phyloP scores from a whole-genome alignment of 2,329 filamentous ascomycete genomes.

The Phaeosphaeriaceae sp. region DNA sequence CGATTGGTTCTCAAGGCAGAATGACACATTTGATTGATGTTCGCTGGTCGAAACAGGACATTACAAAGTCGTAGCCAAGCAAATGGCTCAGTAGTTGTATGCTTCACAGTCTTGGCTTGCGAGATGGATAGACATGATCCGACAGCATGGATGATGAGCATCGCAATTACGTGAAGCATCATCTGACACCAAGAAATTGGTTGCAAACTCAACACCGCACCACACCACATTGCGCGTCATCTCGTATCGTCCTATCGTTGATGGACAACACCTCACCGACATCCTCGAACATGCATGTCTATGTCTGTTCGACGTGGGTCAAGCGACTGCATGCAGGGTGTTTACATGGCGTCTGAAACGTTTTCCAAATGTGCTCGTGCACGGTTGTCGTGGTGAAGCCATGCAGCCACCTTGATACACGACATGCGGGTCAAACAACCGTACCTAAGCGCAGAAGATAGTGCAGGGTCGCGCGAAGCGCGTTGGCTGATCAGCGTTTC shows the following conservation, averaged over 20 bases:
- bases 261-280: not conserved
- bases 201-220: not conserved
- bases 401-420: not conserved
- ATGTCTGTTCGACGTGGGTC: not conserved
- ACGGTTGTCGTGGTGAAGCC: not conserved
- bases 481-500: not conserved
- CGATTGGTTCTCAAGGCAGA: not conserved
- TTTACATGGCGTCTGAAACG: not conserved
- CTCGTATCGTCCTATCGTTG: not conserved
- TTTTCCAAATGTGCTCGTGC: not conserved
- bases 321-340: not conserved
- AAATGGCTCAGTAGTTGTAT: not conserved
- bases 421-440: not conserved
- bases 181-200: not conserved
- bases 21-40: not conserved
- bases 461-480: not conserved
- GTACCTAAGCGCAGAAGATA: not conserved
- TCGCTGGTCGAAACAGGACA: not conserved
- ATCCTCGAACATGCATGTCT: not conserved
- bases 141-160: not conserved
- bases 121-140: not conserved
- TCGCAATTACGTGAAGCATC: not conserved
- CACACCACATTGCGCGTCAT: not conserved
- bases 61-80: not conserved
- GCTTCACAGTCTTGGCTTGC: not conserved